Evolutionary conservation across 2,329 filamentous ascomycete genomes (phyloP), one percentile per base, ranked within the genome.

Genomic region (Fusarium solani-melongenae): DNA sequence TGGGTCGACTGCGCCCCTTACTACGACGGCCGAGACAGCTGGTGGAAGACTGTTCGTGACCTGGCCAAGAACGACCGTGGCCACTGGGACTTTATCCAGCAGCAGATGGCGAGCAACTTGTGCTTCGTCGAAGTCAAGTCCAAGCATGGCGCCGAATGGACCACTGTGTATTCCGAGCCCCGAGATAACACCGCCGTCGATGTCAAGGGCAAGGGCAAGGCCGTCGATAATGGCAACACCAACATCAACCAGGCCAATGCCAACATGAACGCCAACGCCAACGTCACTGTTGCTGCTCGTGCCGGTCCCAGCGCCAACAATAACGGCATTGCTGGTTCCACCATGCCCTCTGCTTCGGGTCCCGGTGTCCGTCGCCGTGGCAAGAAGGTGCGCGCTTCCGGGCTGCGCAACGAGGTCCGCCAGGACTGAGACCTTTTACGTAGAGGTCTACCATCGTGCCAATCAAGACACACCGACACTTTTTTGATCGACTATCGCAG

Each of bases 101-200:
- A 55, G 11, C 64, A 75, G 55, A 79, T 79, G 77, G 46, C 69
- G 10, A 22, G 58, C 6, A 73, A 74, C 20, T 36, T 66, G 6
- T 79, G 77, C 64, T 49, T 77, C 7, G 63, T 76, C 24, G 72
- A 77, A 24, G 65, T 68, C 29, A 67, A 61, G 17, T 70, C 76
- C 31, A 71, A 69, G 59, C 67, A 62, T 14, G 77, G 67, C 20
- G 57, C 63, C 7, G 53, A 27, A 39, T 78, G 73, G 73, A 31
- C 58, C n/a, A 34, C 55, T 4, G 51, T 75, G 34, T 17, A 58
- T 9, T 61, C 74, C 6, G 53, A 66, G 46, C 5, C 27, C 11
- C 27, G 29, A 53, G 24, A 31, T 27, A 44, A 15, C 41, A 44
- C 6, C 7, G 14, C 27, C 11, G 27, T 31, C 6, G 46, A 53